Evolutionary conservation across 768 basidiomycete species (phyloP), one percentile per base, ranked within the genome.

Genomic region (Suillus hirtellus): DNA sequence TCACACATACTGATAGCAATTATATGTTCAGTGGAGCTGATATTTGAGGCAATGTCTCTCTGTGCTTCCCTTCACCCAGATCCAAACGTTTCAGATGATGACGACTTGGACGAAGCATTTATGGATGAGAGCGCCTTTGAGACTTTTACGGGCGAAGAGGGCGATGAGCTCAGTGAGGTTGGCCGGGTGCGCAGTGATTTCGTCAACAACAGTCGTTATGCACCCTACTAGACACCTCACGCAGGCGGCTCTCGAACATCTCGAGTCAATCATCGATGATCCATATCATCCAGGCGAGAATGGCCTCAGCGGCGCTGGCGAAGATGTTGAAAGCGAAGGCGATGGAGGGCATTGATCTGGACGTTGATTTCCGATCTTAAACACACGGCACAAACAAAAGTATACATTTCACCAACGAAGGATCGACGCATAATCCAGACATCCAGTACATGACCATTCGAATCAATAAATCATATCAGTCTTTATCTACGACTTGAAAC

Each of bases 181-280:
- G 94, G 94, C 80, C 87, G 91, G 89, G 92, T 94, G 89, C 91
- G 94, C 90, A 92, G 88, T 76, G 85, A 90, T 90, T 90, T 90
- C 75, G 71, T 83, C 78, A 88, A 88, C 80, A 77, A 88, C 81
- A 83, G 77, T 73, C 90, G 93, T 77, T 95, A 81, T 78, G 80
- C 85, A 63, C 94, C 94, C 69, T 96, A 96, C 86, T 96, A 90
- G 90, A 84, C 76, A 70, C 69, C 63, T 59, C 58, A 58, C 59
- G 68, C 78, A 94, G 92, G 93, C 89, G 55, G 90, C 92, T 27
- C 87, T 94, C 63, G 88, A 83, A 17, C 85, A 94, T 76, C 82
- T 95, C 64, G 92, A 95, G 72, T 89, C 88, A 60, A 91, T 95
- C 78, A 89, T 93, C 62, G 76, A 86, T 73, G 78, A 93, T 76